phyloP scores from a whole-genome alignment of 805 yeast genomes.

The Candida qinlingensis region DNA sequence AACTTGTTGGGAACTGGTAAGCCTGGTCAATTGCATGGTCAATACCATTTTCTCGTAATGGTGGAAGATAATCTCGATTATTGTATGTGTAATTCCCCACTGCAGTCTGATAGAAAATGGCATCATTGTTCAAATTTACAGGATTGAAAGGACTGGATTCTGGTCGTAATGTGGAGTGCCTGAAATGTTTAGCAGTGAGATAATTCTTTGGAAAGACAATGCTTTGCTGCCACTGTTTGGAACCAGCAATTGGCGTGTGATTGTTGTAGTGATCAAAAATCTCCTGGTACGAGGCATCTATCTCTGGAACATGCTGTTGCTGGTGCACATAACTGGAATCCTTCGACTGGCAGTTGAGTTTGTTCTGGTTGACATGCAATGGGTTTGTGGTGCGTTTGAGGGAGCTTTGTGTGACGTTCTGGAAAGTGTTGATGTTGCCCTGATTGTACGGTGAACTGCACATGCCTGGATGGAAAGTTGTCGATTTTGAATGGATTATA shows the following conservation, averaged over 20 bases:
- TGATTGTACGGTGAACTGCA: neutral
- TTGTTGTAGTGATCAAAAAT: conserved; percentile 1
- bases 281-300: conserved; percentile 1
- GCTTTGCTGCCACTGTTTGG: neutral
- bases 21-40: neutral
- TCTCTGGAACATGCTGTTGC: neutral
- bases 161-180: neutral
- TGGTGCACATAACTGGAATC: neutral
- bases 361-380: neutral
- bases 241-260: too few relatives aligned
- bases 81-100: neutral
- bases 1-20: conserved; percentile 36
- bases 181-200: neutral
- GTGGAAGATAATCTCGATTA: neutral
- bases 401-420: neutral
- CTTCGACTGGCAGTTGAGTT: neutral
- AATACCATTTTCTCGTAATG: neutral
- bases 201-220: neutral
- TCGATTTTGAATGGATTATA: too few relatives aligned
- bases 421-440: neutral
- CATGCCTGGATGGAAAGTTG: neutral
- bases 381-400: neutral
- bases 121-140: neutral
- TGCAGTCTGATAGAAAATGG: neutral
- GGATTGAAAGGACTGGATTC: neutral